A percentile compares a stretch with the other conserved stretches of the same genome.
Evolutionary conservation across 345 rosid genomes (phyloP).

Genomic region (Eucalyptus virginea): DNA sequence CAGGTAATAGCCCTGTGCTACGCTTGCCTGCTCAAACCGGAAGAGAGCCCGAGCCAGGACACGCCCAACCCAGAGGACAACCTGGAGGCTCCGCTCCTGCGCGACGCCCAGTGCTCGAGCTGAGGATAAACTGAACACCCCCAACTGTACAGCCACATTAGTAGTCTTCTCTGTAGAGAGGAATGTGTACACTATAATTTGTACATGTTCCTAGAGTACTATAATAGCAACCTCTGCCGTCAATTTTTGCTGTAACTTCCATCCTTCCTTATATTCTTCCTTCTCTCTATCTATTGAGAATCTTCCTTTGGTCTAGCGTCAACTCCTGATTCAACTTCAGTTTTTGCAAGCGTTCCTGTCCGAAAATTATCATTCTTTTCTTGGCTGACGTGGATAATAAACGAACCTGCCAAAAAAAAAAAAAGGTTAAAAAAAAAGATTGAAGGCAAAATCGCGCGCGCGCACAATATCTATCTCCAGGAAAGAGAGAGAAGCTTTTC

Average conservation of each 20-base stretch:
- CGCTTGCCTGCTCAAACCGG: slow-evolving; percentile 3
- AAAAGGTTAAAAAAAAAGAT: no score
- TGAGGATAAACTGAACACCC: neutral
- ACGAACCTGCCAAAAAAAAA: neutral
- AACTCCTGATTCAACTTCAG: neutral
- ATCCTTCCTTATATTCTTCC: neutral
- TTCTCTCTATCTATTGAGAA: neutral
- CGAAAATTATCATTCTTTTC: neutral
- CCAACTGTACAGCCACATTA: neutral
- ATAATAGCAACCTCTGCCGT: neutral
- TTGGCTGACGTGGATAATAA: neutral
- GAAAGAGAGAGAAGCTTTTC: neutral
- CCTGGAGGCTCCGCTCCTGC: neutral
- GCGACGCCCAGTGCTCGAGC: neutral
- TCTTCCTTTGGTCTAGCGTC: neutral
- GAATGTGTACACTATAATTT: neutral
- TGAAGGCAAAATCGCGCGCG: neutral
- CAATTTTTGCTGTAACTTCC: neutral
- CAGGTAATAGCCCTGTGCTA: slow-evolving; percentile 5
- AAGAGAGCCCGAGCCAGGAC: neutral
- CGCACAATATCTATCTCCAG: neutral
- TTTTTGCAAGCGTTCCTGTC: neutral
- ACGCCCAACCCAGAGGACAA: neutral
- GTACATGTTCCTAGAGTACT: neutral
- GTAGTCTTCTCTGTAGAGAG: neutral